Evolutionary conservation across 345 rosid species (phyloP), one percentile per base, ranked within the genome.

Genomic region (Mallotus nudiflorus): DNA sequence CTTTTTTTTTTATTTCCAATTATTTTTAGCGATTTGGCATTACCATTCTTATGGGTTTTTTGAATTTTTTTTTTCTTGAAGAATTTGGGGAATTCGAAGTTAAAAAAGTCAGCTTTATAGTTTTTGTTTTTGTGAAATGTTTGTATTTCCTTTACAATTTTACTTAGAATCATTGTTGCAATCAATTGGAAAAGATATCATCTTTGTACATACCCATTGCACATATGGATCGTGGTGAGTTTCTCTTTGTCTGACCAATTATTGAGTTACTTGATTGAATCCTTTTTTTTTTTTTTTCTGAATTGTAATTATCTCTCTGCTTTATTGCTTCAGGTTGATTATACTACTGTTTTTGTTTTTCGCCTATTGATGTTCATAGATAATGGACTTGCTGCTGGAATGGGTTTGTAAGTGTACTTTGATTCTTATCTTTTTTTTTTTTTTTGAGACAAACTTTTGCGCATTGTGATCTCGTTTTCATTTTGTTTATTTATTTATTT

Each of bases 201-300:
- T 75, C 56, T 69, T 10, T 96, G 99, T 81, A 67, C 85, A 57
- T 85, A 87, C 81, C 99, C 99, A 0, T 82, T 92, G 89, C 98
- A 96, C 86, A 86, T 92, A 87, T 92, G 99, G 99, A 96, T 92
- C 9, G 89, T 92, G 97, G 98, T 96, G 72, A 67, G 93, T 85
- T 68, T 73, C 9, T 18, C 27, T 19, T 42, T 67, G 44, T 27
- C 52, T n/a, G n/a, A n/a, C n/a, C n/a, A n/a, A n/a, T n/a, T n/a
- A n/a, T n/a, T n/a, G n/a, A n/a, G n/a, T n/a, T n/a, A n/a, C n/a
- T n/a, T n/a, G n/a, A 22, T 55, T 46, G 46, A 46, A 2, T 37
- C 52, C 15, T 42, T 44, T 11, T 61, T 61, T 49, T 16, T 11
- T 31, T 31, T 19, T 6, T 1, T 10, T 40, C 13, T 40, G 4